These are phyloP conservation scores for Diaporthe longicolla DNA, from an alignment of 2,329 filamentous ascomycete species.

Conservation along the genomic window DNA sequence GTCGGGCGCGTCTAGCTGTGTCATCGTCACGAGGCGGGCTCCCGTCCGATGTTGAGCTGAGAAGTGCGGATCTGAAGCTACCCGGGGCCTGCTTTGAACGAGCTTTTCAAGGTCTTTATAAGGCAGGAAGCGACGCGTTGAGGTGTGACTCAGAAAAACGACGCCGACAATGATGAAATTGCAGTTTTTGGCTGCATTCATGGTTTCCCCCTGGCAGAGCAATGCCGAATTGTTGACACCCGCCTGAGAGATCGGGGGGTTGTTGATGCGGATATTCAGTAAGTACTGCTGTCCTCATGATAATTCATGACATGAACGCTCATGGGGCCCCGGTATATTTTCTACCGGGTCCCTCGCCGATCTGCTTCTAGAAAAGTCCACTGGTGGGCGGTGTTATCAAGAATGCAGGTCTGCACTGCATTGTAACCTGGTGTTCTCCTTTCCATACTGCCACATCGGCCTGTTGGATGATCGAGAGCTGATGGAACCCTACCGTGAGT, in stretches of 20 bases:
- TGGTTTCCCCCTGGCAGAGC: background rate
- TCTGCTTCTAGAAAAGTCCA: too few relatives aligned
- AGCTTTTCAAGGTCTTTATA: background rate
- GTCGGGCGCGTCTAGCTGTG: too few relatives aligned
- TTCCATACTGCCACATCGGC: too few relatives aligned
- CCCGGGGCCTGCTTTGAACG: too few relatives aligned
- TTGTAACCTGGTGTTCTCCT: background rate
- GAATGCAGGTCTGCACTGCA: background rate
- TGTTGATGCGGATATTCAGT: background rate
- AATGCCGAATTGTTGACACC: background rate
- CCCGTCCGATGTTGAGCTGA: background rate
- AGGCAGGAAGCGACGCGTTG: background rate
- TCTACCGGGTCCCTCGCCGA: too few relatives aligned
- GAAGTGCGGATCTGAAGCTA: background rate
- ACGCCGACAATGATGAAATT: background rate
- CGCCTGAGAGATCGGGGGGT: background rate
- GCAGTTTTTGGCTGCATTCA: background rate
- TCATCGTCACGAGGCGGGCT: too few relatives aligned
- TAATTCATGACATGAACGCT: background rate
- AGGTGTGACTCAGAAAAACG: background rate
- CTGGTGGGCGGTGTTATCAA: background rate
- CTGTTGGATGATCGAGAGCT: too few relatives aligned
- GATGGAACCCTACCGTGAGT: background rate
- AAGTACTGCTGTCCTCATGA: background rate
- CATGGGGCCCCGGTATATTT: background rate